Conservation (phyloP, 805 yeast species). For the Kazachstania viticola region DNA sequence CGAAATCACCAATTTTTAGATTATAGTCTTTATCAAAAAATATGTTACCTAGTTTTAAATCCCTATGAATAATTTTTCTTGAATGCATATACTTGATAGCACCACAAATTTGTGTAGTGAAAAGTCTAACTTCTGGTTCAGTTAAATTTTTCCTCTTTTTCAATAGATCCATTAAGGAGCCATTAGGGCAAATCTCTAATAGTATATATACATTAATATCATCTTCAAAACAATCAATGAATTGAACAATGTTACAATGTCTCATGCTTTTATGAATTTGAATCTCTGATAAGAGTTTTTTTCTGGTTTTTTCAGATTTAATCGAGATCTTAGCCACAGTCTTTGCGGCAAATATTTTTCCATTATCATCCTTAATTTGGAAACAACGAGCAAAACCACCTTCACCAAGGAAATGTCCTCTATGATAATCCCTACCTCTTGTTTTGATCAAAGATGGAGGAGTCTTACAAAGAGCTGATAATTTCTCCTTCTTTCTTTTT, state of each 20-base stretch:
- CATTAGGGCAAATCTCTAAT: conserved; percentile 90
- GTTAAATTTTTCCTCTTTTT: conserved; percentile 73
- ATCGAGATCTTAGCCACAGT: conserved; percentile 95
- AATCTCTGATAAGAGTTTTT: conserved; percentile 79
- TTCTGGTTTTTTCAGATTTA: conserved; percentile 77
- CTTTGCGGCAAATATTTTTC: conserved; percentile 86
- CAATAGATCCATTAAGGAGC: conserved; percentile 84
- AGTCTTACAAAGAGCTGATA: conserved; percentile 85
- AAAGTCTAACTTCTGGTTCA: conserved; percentile 85
- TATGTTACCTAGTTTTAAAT: conserved; percentile 88
- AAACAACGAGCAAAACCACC: conserved; percentile 99
- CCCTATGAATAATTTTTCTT: conserved; percentile 89
- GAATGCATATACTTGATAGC: conserved; percentile 89
- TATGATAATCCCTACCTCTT: conserved; percentile 79
- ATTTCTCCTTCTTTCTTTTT: conserved; percentile 77
- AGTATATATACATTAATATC: conserved; percentile 87
- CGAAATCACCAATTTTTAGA: conserved; percentile 94
- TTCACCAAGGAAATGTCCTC: conserved; percentile 88
- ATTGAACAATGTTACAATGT: conserved; percentile 85
- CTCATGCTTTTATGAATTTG: conserved; percentile 85
- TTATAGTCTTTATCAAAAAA: conserved; percentile 91
- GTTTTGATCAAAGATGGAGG: conserved; percentile 92
- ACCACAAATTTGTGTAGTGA: conserved; percentile 86
- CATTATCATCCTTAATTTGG: conserved; percentile 85
- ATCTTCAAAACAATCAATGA: conserved; percentile 94